phyloP scores from a whole-genome alignment of 202 grass and related monocot species.

The Dendrocalamus latiflorus region DNA sequence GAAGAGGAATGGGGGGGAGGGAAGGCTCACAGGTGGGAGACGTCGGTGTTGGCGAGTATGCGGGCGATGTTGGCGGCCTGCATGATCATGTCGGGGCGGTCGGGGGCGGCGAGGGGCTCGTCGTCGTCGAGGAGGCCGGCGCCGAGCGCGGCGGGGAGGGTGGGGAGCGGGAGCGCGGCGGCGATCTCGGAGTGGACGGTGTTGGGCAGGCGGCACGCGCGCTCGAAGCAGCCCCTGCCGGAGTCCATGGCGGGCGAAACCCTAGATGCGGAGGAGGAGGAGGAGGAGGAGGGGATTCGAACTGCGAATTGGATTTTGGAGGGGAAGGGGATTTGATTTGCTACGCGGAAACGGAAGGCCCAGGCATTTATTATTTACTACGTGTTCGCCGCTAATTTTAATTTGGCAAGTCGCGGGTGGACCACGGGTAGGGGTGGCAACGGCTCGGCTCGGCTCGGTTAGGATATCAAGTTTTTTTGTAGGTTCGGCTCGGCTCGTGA shows the following conservation, averaged over 20 bases:
- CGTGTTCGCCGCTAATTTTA: too few species aligned
- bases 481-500: too few species aligned
- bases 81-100: conserved; percentile 74
- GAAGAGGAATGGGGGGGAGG: not conserved
- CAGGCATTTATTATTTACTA: too few species aligned
- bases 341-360: too few species aligned
- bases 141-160: conserved; percentile 62
- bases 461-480: too few species aligned
- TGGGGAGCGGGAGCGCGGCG: conserved; percentile 59
- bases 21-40: conserved; percentile 53
- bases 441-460: too few species aligned
- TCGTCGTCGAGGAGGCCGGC: conserved; percentile 41
- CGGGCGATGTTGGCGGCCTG: conserved; percentile 73
- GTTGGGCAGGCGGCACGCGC: conserved; percentile 79
- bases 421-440: too few species aligned
- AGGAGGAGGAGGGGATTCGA: not conserved
- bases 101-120: conserved; percentile 44
- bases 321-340: too few species aligned
- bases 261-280: conserved; percentile 38
- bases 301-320: not conserved
- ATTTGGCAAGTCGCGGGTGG: too few species aligned
- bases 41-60: conserved; percentile 70
- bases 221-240: conserved; percentile 49
- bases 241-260: conserved; percentile 39
- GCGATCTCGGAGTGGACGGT: conserved; percentile 82